phyloP scores from a whole-genome alignment of 106 monocot species.

The Alisma plantagoaquatica region DNA sequence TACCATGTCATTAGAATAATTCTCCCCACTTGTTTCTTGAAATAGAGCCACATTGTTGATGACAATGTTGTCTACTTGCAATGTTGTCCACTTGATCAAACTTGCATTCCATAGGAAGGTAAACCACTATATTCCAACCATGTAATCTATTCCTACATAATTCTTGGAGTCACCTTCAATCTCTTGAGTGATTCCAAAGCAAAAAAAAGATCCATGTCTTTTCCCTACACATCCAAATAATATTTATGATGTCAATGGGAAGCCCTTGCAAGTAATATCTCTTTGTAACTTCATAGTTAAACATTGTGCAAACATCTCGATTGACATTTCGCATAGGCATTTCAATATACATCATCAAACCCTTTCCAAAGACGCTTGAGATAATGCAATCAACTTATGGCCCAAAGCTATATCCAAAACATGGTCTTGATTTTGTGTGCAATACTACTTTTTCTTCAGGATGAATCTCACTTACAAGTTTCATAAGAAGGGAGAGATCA shows the following conservation, averaged over 20 bases:
- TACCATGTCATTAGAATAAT: constrained; percentile 87
- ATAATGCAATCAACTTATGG: constrained; percentile 39
- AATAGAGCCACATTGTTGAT: constrained; percentile 90
- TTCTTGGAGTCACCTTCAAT: constrained; percentile 93
- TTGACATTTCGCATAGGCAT: constrained; percentile 56
- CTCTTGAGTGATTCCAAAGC: constrained; percentile 80
- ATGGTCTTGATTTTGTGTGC: constrained; percentile 83
- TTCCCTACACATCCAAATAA: constrained; percentile 86
- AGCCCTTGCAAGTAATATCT: constrained; percentile 55
- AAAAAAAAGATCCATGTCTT: constrained; percentile 78
- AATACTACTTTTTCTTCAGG: constrained; percentile 71
- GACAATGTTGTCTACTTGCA: no score
- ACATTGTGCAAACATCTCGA: constrained; percentile 86
- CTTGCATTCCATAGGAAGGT: constrained; percentile 58
- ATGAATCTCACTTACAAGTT: constrained; percentile 74
- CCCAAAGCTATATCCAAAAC: constrained; percentile 76
- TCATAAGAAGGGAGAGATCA: constrained; percentile 60
- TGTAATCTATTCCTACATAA: constrained; percentile 90
- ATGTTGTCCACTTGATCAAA: constrained; percentile 88
- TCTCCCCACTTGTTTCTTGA: constrained; percentile 74
- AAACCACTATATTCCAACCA: constrained; percentile 76
- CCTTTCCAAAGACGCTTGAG: constrained; percentile 51
- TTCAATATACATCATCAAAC: constrained; percentile 56
- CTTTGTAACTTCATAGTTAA: constrained; percentile 84
- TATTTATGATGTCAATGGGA: constrained; percentile 59